Percentiles rank a stretch among this genome's conserved stretches.
Evolutionary conservation across 2,329 filamentous ascomycete genomes (phyloP).

Genomic region (Calonectria pseudoturangicola): DNA sequence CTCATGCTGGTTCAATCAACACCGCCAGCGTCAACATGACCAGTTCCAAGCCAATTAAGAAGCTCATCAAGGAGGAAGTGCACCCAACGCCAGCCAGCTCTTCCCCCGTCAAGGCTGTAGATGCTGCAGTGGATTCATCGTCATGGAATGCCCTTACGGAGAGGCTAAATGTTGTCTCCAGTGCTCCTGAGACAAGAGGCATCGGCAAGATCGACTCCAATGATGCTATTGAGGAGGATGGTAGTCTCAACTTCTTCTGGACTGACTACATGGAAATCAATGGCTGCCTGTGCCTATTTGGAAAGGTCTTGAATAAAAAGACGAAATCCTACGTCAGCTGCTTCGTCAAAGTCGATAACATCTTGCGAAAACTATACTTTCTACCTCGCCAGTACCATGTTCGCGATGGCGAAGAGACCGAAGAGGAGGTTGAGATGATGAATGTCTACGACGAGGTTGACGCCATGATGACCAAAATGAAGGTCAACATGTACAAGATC

Average conservation of each 20-base stretch:
- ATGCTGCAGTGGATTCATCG: conserved; percentile 82
- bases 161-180: conserved; percentile 89
- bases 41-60: conserved; percentile 83
- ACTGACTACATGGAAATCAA: conserved; percentile 95
- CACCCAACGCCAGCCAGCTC: conserved; percentile 85
- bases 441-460: conserved; percentile 95
- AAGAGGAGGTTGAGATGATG: conserved; percentile 88
- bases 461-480: conserved; percentile 88
- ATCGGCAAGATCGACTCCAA: conserved; percentile 89
- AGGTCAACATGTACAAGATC: conserved; percentile 93
- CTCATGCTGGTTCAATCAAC: conserved; percentile 82
- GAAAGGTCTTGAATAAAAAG: conserved; percentile 94
- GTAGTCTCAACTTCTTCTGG: conserved; percentile 96
- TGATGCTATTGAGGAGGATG: conserved; percentile 94
- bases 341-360: conserved; percentile 97
- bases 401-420: conserved; percentile 78
- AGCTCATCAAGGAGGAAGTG: conserved; percentile 79
- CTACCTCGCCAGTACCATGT: conserved; percentile 82
- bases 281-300: conserved; percentile 93
- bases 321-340: conserved; percentile 88
- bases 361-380: conserved; percentile 94
- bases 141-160: conserved; percentile 92
- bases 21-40: conserved; percentile 88
- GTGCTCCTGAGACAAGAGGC: conserved; percentile 77
- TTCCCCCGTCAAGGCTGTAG: conserved; percentile 79